Evolutionary conservation across 768 basidiomycete species (phyloP).

Genomic region (Rhodotorula taiwanensis): DNA sequence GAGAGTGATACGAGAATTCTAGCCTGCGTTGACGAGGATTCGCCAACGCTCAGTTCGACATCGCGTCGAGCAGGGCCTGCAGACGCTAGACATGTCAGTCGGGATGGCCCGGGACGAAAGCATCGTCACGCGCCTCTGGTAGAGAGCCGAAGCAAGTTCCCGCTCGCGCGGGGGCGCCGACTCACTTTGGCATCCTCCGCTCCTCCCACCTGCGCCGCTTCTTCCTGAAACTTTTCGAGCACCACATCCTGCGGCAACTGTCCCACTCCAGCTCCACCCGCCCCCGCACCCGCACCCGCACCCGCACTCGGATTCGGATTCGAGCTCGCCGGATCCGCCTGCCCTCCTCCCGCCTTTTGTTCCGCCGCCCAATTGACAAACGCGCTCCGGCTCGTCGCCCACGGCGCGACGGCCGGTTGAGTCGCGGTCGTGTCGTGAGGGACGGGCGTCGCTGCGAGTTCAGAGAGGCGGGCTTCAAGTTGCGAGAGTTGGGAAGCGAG

Average conservation of each 20-base stretch:
- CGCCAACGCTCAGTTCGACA: neutral
- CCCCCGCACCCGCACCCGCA: neutral
- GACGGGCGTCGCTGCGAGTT: conserved; percentile 17
- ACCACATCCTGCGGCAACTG: neutral
- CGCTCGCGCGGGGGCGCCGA: neutral
- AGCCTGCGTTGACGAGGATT: neutral
- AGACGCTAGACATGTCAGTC: too few relatives aligned
- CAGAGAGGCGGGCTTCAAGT: conserved; percentile 16
- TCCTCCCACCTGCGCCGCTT: conserved; percentile 4
- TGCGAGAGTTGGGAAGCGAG: conserved; percentile 15
- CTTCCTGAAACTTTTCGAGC: conserved; percentile 1
- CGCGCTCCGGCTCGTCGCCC: conserved; percentile 9
- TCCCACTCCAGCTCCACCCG: neutral
- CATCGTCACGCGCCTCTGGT: too few relatives aligned
- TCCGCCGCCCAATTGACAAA: conserved; percentile 35
- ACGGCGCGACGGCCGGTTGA: neutral
- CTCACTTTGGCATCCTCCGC: conserved; percentile 28
- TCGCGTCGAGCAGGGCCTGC: neutral
- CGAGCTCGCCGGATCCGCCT: neutral
- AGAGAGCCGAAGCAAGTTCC: neutral
- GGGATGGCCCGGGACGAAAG: too few relatives aligned
- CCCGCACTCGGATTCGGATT: too few relatives aligned
- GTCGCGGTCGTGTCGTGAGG: neutral
- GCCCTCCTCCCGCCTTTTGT: conserved; percentile 4
- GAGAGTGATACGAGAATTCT: neutral